phyloP scores from a whole-genome alignment of 1,284 basidiomycete genomes.

The Kwoniella shivajii region DNA sequence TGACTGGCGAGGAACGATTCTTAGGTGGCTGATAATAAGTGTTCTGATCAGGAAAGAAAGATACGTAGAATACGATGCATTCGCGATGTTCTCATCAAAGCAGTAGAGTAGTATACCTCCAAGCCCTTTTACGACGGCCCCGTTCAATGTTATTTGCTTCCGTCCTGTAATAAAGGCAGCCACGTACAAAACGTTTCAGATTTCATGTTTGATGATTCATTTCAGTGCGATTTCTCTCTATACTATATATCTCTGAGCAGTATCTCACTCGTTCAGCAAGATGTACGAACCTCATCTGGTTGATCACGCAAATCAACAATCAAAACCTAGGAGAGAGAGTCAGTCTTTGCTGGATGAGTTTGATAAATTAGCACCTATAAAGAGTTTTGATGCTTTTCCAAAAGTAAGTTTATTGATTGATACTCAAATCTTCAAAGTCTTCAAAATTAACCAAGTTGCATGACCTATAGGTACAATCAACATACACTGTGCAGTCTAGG shows the following conservation, averaged over 20 bases:
- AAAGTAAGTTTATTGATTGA: slow-evolving; percentile 62
- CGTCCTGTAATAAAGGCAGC: slow-evolving; percentile 6
- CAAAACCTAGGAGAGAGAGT: slow-evolving; percentile 17
- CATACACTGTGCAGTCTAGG: slow-evolving; percentile 82
- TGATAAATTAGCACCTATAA: slow-evolving; percentile 53
- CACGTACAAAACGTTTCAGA: neutral
- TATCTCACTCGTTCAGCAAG: neutral
- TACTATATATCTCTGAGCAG: neutral
- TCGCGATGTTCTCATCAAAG: too few species aligned
- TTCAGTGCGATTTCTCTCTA: neutral
- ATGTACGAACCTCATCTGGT: slow-evolving; percentile 46
- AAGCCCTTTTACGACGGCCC: too few species aligned
- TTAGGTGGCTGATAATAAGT: too few species aligned
- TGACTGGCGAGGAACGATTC: too few species aligned
- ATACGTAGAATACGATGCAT: too few species aligned
- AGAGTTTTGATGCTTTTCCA: slow-evolving; percentile 68
- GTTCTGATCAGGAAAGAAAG: too few species aligned
- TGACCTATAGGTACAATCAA: slow-evolving; percentile 63
- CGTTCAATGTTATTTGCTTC: too few species aligned
- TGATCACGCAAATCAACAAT: slow-evolving; percentile 23
- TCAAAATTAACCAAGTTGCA: neutral
- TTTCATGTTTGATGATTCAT: neutral
- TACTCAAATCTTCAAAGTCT: neutral
- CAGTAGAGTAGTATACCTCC: too few species aligned
- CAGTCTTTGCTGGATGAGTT: slow-evolving; percentile 49